Conservation (phyloP, 768 basidiomycete genomes). For the Lactifluus subvellereus region DNA sequence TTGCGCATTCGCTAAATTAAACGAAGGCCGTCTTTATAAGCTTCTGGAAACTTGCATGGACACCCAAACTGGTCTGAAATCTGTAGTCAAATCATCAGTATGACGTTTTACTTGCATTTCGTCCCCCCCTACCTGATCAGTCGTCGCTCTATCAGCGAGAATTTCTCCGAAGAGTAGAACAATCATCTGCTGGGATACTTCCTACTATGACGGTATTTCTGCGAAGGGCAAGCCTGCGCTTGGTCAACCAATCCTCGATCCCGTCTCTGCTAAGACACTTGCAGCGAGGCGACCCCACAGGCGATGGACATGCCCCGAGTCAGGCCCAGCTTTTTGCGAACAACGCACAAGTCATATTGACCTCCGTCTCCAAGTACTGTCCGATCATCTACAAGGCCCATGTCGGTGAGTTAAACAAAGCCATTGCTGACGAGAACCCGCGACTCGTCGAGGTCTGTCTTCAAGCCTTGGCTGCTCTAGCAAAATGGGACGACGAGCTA, state of each 20-base stretch:
- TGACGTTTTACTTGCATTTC: slow-evolving; percentile 24
- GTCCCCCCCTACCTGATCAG: background rate
- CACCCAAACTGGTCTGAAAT: slow-evolving; percentile 75
- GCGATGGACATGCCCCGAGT: slow-evolving; percentile 35
- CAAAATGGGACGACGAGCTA: slow-evolving; percentile 51
- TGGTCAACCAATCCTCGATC: slow-evolving; percentile 82
- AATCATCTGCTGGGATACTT: slow-evolving; percentile 52
- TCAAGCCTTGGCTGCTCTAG: slow-evolving; percentile 69
- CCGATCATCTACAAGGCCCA: slow-evolving; percentile 71
- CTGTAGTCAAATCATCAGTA: slow-evolving; percentile 72
- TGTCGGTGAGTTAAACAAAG: slow-evolving; percentile 67
- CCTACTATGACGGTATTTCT: slow-evolving; percentile 68
- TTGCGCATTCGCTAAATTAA: slow-evolving; percentile 74
- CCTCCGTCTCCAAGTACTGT: slow-evolving; percentile 65
- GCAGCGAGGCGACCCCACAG: slow-evolving; percentile 37
- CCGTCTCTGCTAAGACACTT: slow-evolving; percentile 71
- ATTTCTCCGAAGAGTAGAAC: slow-evolving; percentile 69
- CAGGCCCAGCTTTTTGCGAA: slow-evolving; percentile 36
- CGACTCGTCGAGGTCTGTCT: slow-evolving; percentile 58
- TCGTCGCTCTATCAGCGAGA: slow-evolving; percentile 52
- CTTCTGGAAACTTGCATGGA: slow-evolving; percentile 78
- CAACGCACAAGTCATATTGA: slow-evolving; percentile 49
- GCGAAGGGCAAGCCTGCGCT: slow-evolving; percentile 60
- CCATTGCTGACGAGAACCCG: slow-evolving; percentile 56
- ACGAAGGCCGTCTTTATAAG: slow-evolving; percentile 83